phyloP scores from a whole-genome alignment of 2,329 filamentous ascomycete genomes.

The Ascochyta lentis region DNA sequence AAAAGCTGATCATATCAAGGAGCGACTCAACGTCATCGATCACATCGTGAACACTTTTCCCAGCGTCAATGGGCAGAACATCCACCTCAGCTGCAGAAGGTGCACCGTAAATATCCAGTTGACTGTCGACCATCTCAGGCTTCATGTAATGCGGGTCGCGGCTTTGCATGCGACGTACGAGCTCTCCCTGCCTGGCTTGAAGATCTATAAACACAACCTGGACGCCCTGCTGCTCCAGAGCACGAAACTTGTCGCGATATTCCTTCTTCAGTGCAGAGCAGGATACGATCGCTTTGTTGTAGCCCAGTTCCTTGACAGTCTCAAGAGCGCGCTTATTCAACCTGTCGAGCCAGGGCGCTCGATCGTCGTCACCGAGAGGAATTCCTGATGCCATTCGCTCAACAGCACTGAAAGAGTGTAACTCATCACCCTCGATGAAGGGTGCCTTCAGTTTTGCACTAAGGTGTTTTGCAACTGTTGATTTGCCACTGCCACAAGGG shows the following conservation, averaged over 20 bases:
- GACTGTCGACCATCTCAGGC: slow-evolving; percentile 45
- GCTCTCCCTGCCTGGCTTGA: slow-evolving; percentile 38
- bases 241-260: slow-evolving; percentile 46
- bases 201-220: slow-evolving; percentile 48
- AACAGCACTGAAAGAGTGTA: slow-evolving; percentile 45
- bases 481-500: slow-evolving; percentile 53
- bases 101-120: slow-evolving; percentile 43
- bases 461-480: slow-evolving; percentile 47
- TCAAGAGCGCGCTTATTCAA: slow-evolving; percentile 30
- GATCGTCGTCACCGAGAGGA: slow-evolving; percentile 45
- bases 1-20: slow-evolving; percentile 35
- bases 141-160: slow-evolving; percentile 50
- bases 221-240: slow-evolving; percentile 20
- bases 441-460: slow-evolving; percentile 37
- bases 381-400: slow-evolving; percentile 42
- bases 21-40: slow-evolving; percentile 15
- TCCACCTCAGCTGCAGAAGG: slow-evolving; percentile 42
- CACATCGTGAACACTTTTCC: slow-evolving; percentile 10
- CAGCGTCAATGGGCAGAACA: slow-evolving; percentile 43
- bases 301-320: slow-evolving; percentile 15
- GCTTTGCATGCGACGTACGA: slow-evolving; percentile 36
- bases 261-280: slow-evolving; percentile 50
- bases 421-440: slow-evolving; percentile 52
- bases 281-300: slow-evolving; percentile 42
- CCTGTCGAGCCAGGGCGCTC: slow-evolving; percentile 26